These are phyloP conservation scores for Pseudohyphozyma bogoriensis DNA, from an alignment of 768 basidiomycete genomes.

Conservation along the genomic window DNA sequence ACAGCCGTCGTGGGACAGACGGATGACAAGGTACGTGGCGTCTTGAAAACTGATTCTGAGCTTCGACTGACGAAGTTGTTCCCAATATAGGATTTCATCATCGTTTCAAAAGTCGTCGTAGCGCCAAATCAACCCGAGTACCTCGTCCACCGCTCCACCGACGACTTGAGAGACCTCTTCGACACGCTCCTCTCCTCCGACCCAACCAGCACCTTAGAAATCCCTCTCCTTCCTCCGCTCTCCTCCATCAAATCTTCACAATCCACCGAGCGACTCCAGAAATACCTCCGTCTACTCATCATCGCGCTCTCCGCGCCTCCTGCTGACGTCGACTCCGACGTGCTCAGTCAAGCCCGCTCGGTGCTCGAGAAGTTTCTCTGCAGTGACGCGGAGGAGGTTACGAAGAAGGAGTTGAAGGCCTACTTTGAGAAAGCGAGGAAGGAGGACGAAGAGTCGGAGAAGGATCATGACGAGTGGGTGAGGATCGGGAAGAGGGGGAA, in stretches of 20 bases:
- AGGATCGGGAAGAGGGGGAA: background rate
- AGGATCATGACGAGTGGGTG: conserved; percentile 4
- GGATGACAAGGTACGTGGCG: background rate
- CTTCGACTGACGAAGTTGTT: background rate
- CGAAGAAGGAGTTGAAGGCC: background rate
- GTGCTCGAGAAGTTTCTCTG: conserved; percentile 21
- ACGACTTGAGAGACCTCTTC: background rate
- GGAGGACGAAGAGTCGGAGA: conserved; percentile 2
- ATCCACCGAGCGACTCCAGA: background rate
- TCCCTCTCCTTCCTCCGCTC: conserved; percentile 2
- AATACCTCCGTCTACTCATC: conserved; percentile 17
- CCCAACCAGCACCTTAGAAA: background rate
- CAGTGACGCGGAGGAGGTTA: background rate
- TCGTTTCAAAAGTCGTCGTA: conserved; percentile 6
- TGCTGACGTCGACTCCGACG: background rate
- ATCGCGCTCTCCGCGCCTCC: conserved; percentile 21
- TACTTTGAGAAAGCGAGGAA: background rate
- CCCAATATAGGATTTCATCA: conserved; percentile 4
- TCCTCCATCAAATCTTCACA: background rate
- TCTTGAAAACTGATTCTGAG: background rate
- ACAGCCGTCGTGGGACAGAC: conserved; percentile 13
- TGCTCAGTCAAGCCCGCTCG: conserved; percentile 1
- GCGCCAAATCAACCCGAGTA: background rate
- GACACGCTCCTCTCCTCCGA: conserved; percentile 4
- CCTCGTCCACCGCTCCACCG: background rate